Conservation (phyloP, 2,329 filamentous ascomycete genomes). For the Epicoccum sorghinum region DNA sequence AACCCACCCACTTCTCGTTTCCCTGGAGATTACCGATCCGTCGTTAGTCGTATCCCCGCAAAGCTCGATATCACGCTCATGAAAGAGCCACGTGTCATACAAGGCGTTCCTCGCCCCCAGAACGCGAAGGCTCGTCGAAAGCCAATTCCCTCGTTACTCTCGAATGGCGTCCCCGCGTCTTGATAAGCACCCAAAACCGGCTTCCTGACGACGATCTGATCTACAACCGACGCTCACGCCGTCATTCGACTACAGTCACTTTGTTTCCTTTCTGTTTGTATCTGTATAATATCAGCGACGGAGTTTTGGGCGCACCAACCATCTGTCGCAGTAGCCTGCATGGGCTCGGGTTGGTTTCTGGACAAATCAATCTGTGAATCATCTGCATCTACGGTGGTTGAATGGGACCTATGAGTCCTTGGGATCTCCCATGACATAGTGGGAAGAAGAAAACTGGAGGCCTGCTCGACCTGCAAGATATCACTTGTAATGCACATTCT, state of each 20-base stretch:
- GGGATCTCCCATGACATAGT: conserved; percentile 20
- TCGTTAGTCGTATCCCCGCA: conserved; percentile 68
- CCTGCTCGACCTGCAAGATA: conserved; percentile 20
- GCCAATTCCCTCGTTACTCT: conserved; percentile 54
- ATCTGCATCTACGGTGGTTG: conserved; percentile 32
- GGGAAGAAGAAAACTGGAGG: conserved; percentile 11
- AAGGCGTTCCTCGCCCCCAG: conserved; percentile 75
- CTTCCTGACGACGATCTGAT: conserved; percentile 27
- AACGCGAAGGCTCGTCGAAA: conserved; percentile 56
- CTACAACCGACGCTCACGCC: conserved; percentile 17
- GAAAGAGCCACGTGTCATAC: conserved; percentile 89
- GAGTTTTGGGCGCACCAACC: conserved; percentile 26
- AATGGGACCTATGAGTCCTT: conserved; percentile 12
- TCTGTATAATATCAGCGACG: conserved; percentile 44
- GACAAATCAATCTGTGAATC: conserved; percentile 31
- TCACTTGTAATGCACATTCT: conserved; percentile 30
- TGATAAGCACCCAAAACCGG: conserved; percentile 22
- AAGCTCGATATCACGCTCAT: conserved; percentile 86
- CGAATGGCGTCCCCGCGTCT: conserved; percentile 40
- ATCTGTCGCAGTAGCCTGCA: conserved; percentile 11
- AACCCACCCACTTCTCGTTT: conserved; percentile 61
- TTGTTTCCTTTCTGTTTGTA: conserved; percentile 17
- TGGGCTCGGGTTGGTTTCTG: conserved; percentile 30
- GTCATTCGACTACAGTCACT: conserved; percentile 16
- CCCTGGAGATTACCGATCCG: conserved; percentile 60